Conservation (phyloP, 352 stramenopile genomes). For the Phytophthora idaei region DNA sequence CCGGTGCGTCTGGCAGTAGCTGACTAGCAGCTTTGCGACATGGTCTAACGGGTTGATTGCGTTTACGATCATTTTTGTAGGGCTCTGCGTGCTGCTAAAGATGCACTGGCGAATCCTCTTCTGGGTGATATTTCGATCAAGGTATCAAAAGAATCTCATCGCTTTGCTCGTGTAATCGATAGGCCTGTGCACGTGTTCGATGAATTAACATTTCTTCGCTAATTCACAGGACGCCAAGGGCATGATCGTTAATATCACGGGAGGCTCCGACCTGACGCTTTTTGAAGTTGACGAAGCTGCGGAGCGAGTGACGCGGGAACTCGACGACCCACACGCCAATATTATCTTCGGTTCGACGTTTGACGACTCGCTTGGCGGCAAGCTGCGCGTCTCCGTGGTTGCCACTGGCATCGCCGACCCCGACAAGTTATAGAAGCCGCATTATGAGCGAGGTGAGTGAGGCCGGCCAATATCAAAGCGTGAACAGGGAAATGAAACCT, state of each 20-base stretch:
- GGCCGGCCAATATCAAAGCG: conserved; percentile 1
- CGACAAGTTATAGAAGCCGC: conserved; percentile 71
- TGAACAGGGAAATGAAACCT: conserved; percentile 12
- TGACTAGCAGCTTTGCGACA: not conserved
- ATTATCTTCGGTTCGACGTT: conserved; percentile 91
- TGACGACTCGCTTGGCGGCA: conserved; percentile 79
- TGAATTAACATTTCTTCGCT: not conserved
- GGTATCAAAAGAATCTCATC: conserved; percentile 23
- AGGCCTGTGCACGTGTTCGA: not conserved
- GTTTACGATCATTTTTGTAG: conserved; percentile 25
- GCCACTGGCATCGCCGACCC: conserved; percentile 86
- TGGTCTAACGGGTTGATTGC: conserved; percentile 10
- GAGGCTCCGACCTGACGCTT: conserved; percentile 93
- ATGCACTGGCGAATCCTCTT: conserved; percentile 86
- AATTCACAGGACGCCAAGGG: conserved; percentile 81
- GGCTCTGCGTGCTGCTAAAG: conserved; percentile 83
- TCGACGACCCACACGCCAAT: conserved; percentile 87
- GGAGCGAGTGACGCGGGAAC: conserved; percentile 85
- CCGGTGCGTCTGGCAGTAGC: conserved; percentile 35
- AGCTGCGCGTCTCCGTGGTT: conserved; percentile 87
- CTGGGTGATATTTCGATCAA: conserved; percentile 91
- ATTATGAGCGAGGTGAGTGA: conserved; percentile 4
- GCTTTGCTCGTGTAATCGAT: not conserved
- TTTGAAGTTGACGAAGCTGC: conserved; percentile 91
- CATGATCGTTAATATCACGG: conserved; percentile 96